phyloP scores from a whole-genome alignment of 1,284 basidiomycete species.

The Crepidotus sp. region DNA sequence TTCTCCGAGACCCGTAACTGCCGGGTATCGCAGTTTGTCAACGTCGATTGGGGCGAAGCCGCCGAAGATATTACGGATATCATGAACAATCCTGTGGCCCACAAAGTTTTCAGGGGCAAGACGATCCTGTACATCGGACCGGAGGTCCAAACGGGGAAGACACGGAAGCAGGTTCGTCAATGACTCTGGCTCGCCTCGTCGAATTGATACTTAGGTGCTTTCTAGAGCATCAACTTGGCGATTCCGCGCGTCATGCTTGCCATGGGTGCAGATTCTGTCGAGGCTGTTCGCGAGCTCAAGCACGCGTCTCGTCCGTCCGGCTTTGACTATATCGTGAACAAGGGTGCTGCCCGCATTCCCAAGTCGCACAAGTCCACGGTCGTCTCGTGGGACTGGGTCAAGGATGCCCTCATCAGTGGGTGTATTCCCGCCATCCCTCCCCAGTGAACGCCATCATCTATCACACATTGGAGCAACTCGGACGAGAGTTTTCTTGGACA shows the following conservation, averaged over 20 bases:
- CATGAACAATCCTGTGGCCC: slow-evolving; percentile 44
- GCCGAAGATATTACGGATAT: slow-evolving; percentile 46
- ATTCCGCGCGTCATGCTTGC: slow-evolving; percentile 56
- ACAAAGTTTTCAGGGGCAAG: slow-evolving; percentile 45
- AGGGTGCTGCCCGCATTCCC: slow-evolving; percentile 32
- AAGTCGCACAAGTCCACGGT: slow-evolving; percentile 26
- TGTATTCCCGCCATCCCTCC: background rate
- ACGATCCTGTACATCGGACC: slow-evolving; percentile 48
- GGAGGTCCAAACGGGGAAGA: slow-evolving; percentile 35
- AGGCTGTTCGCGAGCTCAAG: slow-evolving; percentile 34
- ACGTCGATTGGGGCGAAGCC: slow-evolving; percentile 56
- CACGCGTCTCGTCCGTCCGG: slow-evolving; percentile 25
- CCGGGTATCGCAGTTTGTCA: slow-evolving; percentile 61
- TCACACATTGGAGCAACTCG: background rate
- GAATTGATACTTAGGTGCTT: background rate
- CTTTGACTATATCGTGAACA: slow-evolving; percentile 60
- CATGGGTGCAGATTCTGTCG: slow-evolving; percentile 66
- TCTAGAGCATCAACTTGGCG: background rate
- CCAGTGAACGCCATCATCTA: too few relatives aligned
- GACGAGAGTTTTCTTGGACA: background rate
- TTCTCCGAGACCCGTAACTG: slow-evolving; percentile 42
- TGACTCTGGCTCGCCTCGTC: too few relatives aligned
- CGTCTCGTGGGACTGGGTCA: slow-evolving; percentile 66
- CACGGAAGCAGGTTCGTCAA: slow-evolving; percentile 1
- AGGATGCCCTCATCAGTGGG: slow-evolving; percentile 34